These are phyloP conservation scores for Mercurialis annua DNA, from an alignment of 345 rosid species.

Conservation along the genomic window DNA sequence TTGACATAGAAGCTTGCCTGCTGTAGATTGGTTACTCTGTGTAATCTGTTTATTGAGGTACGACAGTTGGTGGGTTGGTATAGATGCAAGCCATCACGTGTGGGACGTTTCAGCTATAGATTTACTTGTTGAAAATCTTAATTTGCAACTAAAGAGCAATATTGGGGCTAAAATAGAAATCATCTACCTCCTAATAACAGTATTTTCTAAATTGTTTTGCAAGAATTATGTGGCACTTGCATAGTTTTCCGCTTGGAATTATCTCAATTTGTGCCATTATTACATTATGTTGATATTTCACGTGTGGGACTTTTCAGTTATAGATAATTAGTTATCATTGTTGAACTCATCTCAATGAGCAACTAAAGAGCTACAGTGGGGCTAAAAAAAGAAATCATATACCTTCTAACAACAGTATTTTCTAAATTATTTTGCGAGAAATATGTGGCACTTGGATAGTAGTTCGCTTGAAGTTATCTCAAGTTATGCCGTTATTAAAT, in stretches of 20 bases:
- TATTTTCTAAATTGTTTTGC: neutral
- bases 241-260: neutral
- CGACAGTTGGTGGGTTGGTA: no score
- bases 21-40: no score
- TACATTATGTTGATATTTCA: neutral
- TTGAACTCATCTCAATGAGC: neutral
- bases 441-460: neutral
- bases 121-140: neutral
- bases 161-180: neutral
- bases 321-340: no score
- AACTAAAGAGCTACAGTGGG: neutral
- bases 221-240: neutral
- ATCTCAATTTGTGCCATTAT: neutral
- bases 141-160: neutral
- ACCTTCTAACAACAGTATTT: neutral
- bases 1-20: no score
- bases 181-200: neutral
- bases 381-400: neutral
- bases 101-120: no score
- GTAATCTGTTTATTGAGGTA: no score
- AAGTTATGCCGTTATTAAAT: no score
- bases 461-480: neutral
- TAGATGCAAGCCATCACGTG: no score
- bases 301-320: no score
- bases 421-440: neutral